Base-by-base conservation (phyloP, 805 yeast species). In the Teunomyces panamensis region DNA sequence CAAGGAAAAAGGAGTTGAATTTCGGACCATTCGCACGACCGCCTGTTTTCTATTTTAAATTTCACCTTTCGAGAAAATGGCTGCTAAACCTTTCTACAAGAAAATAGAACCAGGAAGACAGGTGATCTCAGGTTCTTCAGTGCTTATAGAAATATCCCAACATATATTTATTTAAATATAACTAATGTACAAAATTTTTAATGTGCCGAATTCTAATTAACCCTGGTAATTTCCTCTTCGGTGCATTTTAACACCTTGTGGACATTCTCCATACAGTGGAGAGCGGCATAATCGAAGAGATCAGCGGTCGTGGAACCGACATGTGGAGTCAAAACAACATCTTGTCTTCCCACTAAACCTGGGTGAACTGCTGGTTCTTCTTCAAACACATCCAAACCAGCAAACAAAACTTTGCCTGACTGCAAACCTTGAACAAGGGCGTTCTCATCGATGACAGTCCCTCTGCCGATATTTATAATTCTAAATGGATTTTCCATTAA, bases 351-450 rank as follows among this genome's bases (percentile, higher is more conserved):
- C 30, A 52, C 46, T 28, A 62, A 53, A 5, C 42, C 64, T 10
- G 58, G 58, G 35, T 53, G 52, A 5, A 58, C 54, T 1, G 11
- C 7, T 13, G 66, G 66, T 46, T 62, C 66, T 28, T 54, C 43
- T 35, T 62, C 66, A 43, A 54, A 62, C 14, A 62, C 66, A 36
- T 62, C 66, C 49, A 62, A 54, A 3, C 64, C 66, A 1, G 66
- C 66, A 48, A 59, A 62, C 29, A 53, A 34, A 2, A 62, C 60
- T 39, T 55, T 57, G 3, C 65, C 66, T n/a, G 53, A 16, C 39
- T 57, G 48, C 49, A 62, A 52, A 1, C 62, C 64, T 11, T 48
- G 52, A 30, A 62, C 62, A 39, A 62, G 45, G 4, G 64, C 66
- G 41, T 56, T 49, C 42, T 62, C 66, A 34, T 62, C 64, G 17